Base-by-base conservation (phyloP, 2,329 filamentous ascomycete species). In the Aspergillus versicolor region DNA sequence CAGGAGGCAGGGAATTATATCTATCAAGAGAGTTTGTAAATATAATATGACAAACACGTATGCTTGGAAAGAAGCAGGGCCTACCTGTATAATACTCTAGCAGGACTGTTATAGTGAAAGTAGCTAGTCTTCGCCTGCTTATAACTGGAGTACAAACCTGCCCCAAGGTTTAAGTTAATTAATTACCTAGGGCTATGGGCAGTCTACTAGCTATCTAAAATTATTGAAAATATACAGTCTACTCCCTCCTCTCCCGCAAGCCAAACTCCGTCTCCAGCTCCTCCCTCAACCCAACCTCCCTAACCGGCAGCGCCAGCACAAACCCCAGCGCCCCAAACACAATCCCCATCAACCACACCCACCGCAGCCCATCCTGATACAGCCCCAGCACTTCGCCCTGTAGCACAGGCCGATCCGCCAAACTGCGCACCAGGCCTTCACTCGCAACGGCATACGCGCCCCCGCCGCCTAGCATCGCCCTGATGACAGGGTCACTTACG, bases 371-470 rank as follows among this genome's bases (percentile, higher is more conserved):
- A 27, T 59, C 50, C 24, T 42, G 37, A 32, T 61, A 58, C 3
- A 62, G 51, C 32, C 19, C 5, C 8, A 63, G 51, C 3, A 61
- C 24, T 30, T 58, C 32, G 30, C n/a, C 40, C 43, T 37, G 21
- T 0, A 52, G 8, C 12, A 6, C 17, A 2, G 46, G 27, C 13
- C 34, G 11, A 19, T 43, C 49, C 3, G 12, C 5, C 3, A 61
- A 32, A 9, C 57, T 52, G 5, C 42, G 9, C 13, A 64, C 22
- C 27, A 63, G 58, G 15, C 27, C 55, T 15, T 47, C 45, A 17
- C 43, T 58, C 13, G 60, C 60, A 38, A 61, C 46, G 30, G 59
- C 54, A 53, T 70, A 72, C 3, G 67, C 69, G 1, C 51, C 32
- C 0, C 68, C 68, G 5, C 52, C 54, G 7, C 32, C 24, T 5